Evolutionary conservation across 768 basidiomycete species (phyloP).

Genomic region (Leccinum incarnatum): DNA sequence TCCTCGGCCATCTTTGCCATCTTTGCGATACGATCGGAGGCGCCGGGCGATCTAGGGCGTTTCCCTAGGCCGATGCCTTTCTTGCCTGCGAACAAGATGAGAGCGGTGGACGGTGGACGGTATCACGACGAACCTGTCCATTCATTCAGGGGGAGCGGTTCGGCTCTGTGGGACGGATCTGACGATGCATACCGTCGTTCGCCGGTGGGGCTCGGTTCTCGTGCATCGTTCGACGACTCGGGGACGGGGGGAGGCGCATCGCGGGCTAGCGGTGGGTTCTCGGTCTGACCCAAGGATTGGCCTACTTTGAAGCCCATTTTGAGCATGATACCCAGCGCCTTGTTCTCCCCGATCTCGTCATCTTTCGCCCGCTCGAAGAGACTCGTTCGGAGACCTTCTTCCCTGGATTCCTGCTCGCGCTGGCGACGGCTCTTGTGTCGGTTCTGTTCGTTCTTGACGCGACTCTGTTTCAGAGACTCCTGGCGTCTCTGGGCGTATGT

Average conservation of each 20-base stretch:
- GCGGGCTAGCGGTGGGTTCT: slow-evolving; percentile 6
- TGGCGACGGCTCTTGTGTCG: slow-evolving; percentile 58
- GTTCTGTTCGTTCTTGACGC: slow-evolving; percentile 66
- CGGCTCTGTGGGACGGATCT: slow-evolving; percentile 44
- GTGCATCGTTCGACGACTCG: neutral
- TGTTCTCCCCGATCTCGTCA: slow-evolving; percentile 49
- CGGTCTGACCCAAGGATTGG: slow-evolving; percentile 61
- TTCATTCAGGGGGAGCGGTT: slow-evolving; percentile 74
- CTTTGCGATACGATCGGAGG: slow-evolving; percentile 65
- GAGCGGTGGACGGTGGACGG: neutral
- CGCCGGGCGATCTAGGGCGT: slow-evolving; percentile 62
- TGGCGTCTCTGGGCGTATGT: slow-evolving; percentile 74
- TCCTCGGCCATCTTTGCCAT: slow-evolving; percentile 63
- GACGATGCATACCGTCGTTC: slow-evolving; percentile 1
- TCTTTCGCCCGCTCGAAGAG: slow-evolving; percentile 74
- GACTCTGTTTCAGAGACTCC: slow-evolving; percentile 55
- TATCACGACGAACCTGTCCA: slow-evolving; percentile 65
- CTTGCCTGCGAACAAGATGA: slow-evolving; percentile 51
- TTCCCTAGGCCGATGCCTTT: slow-evolving; percentile 73
- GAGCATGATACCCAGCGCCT: slow-evolving; percentile 87
- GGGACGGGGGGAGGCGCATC: slow-evolving; percentile 1
- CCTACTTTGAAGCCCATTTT: slow-evolving; percentile 93
- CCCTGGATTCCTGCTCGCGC: slow-evolving; percentile 69
- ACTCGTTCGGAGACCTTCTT: slow-evolving; percentile 76
- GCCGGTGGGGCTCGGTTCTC: slow-evolving; percentile 1